Evolutionary conservation across 1,284 basidiomycete species (phyloP).

Genomic region (Trichosporon asahii): DNA sequence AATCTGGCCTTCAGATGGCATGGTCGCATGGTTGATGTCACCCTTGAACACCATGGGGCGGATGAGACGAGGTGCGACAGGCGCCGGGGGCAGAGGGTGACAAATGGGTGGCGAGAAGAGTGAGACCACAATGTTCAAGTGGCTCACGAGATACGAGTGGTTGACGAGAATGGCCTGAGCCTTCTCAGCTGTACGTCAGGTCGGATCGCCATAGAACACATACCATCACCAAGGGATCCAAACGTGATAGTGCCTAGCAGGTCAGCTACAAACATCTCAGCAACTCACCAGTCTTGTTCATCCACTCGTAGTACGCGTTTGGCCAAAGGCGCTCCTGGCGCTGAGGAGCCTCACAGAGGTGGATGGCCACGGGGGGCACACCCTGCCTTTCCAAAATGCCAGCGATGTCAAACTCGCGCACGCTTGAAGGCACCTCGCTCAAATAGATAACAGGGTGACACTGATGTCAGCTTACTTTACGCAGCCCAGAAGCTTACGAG

Average conservation of each 20-base stretch:
- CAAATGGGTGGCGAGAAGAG: constrained; percentile 61
- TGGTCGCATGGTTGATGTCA: constrained; percentile 57
- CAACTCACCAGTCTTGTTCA: constrained; percentile 35
- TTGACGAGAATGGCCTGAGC: constrained; percentile 75
- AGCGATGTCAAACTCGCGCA: constrained; percentile 27
- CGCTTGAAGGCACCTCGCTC: constrained; percentile 30
- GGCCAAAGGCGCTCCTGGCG: constrained; percentile 30
- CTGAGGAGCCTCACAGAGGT: constrained; percentile 27
- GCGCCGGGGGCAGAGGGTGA: constrained; percentile 56
- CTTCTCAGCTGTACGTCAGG: constrained; percentile 66
- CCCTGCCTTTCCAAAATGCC: constrained; percentile 28
- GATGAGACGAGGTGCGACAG: constrained; percentile 44
- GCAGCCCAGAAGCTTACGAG: constrained; percentile 8
- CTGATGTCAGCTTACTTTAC: neutral
- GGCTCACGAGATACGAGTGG: constrained; percentile 62
- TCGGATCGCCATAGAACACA: constrained; percentile 6
- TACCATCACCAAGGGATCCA: constrained; percentile 1
- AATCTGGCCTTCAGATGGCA: constrained; percentile 61
- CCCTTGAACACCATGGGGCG: constrained; percentile 26
- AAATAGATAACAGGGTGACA: constrained; percentile 29
- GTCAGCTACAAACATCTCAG: neutral
- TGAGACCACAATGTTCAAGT: constrained; percentile 59
- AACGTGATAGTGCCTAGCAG: constrained; percentile 14
- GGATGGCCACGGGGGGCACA: constrained; percentile 30
- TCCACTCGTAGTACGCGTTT: constrained; percentile 43